Conservation (phyloP, 306 rosid genomes). For the Dryas alaskensis region DNA sequence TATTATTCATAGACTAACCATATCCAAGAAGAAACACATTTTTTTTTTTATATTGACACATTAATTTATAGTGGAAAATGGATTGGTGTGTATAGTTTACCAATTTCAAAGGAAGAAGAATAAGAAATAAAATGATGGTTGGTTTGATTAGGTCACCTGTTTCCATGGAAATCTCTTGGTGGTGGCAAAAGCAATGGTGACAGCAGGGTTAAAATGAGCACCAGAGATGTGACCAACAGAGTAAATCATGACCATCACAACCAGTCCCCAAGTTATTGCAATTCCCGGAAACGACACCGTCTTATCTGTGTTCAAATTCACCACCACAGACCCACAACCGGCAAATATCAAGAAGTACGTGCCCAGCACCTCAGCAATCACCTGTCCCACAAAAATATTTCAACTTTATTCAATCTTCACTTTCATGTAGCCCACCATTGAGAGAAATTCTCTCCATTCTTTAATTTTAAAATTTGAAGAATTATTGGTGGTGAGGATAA, state of each 20-base stretch:
- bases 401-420: background rate
- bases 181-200: slow-evolving; percentile 76
- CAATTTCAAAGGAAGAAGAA: background rate
- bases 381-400: slow-evolving; percentile 31
- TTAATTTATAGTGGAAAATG: background rate
- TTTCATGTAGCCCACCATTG: no score
- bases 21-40: background rate
- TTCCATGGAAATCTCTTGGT: slow-evolving; percentile 53
- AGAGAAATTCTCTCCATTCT: background rate
- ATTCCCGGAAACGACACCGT: slow-evolving; percentile 65
- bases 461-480: background rate
- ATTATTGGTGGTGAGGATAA: background rate
- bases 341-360: slow-evolving; percentile 80
- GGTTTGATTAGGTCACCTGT: slow-evolving; percentile 49
- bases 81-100: background rate
- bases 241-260: slow-evolving; percentile 58
- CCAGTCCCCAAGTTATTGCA: slow-evolving; percentile 68
- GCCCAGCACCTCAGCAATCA: slow-evolving; percentile 71
- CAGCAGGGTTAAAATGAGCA: slow-evolving; percentile 88
- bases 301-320: slow-evolving; percentile 37
- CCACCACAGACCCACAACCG: slow-evolving; percentile 67
- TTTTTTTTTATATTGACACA: no score
- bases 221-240: slow-evolving; percentile 86
- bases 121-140: background rate
- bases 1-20: background rate